Percentiles rank a stretch among this genome's conserved stretches.
Evolutionary conservation across 2,329 filamentous ascomycete genomes (phyloP).

Genomic region (Fusarium stilboides): DNA sequence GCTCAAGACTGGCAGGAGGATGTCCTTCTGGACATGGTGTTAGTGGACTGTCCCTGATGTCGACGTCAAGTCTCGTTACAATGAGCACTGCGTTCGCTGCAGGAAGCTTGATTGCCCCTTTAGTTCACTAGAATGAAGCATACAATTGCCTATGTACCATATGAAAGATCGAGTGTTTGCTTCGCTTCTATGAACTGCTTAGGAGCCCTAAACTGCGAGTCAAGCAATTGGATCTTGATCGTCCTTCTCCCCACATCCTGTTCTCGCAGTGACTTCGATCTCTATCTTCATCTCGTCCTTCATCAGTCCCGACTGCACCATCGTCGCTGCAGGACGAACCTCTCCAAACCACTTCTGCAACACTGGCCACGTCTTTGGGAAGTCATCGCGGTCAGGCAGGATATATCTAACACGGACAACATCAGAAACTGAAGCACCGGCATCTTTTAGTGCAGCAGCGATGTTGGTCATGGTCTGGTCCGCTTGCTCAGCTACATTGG

Average conservation of each 20-base stretch:
- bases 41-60: constrained; percentile 75
- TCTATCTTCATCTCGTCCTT: constrained; percentile 64
- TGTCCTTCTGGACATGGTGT: constrained; percentile 80
- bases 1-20: constrained; percentile 74
- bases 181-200: background rate
- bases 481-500: constrained; percentile 63
- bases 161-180: background rate
- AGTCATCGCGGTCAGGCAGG: constrained; percentile 63
- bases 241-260: constrained; percentile 39
- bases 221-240: background rate
- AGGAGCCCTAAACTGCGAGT: background rate
- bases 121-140: constrained; percentile 44
- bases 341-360: constrained; percentile 65
- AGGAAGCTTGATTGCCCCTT: constrained; percentile 56
- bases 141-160: background rate
- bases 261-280: constrained; percentile 61
- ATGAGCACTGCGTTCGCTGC: constrained; percentile 71
- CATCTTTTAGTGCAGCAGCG: constrained; percentile 60
- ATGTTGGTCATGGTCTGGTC: constrained; percentile 67
- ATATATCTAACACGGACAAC: constrained; percentile 69
- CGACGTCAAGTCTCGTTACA: constrained; percentile 73
- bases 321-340: constrained; percentile 68
- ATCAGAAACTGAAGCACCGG: constrained; percentile 61
- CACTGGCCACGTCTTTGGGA: constrained; percentile 65
- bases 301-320: constrained; percentile 67